Percentiles rank a stretch among this genome's conserved stretches.
These are phyloP conservation scores for Naganishia vishniacii DNA, from an alignment of 768 basidiomycete species.

Conservation along the genomic window DNA sequence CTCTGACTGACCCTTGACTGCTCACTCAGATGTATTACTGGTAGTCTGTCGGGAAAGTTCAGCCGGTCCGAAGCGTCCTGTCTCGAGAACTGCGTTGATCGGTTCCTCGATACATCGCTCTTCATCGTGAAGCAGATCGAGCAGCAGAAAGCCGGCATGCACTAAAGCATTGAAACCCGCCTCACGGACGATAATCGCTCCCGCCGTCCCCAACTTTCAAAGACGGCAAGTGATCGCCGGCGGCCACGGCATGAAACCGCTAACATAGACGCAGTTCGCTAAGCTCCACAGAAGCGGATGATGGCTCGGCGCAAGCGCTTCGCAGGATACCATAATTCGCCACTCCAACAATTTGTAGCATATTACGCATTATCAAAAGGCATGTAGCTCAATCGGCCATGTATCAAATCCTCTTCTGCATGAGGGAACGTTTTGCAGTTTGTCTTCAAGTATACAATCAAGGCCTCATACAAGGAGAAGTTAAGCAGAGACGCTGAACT, in stretches of 20 bases:
- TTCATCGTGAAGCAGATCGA: slow-evolving; percentile 68
- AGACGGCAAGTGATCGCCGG: too few species aligned
- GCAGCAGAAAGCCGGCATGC: slow-evolving; percentile 35
- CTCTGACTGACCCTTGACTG: not conserved
- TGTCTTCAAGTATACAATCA: slow-evolving; percentile 1
- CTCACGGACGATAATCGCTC: too few species aligned
- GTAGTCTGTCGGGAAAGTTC: slow-evolving; percentile 25
- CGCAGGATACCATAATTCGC: too few species aligned
- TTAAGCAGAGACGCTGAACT: slow-evolving; percentile 43
- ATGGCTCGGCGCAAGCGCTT: too few species aligned
- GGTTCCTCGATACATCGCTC: slow-evolving; percentile 81
- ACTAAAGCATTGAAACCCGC: not conserved
- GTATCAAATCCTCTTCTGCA: too few species aligned
- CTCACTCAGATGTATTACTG: slow-evolving; percentile 26
- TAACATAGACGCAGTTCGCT: too few species aligned
- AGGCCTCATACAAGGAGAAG: not conserved
- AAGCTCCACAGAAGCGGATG: not conserved
- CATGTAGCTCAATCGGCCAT: slow-evolving; percentile 6
- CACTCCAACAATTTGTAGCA: slow-evolving; percentile 10
- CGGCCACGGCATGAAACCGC: too few species aligned
- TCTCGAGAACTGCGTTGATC: slow-evolving; percentile 80
- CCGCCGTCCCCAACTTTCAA: too few species aligned
- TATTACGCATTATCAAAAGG: not conserved
- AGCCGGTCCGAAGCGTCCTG: slow-evolving; percentile 63
- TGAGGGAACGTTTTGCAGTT: not conserved